These are phyloP conservation scores for Arctium minus DNA, from an alignment of 129 eudicot species.

Conservation along the genomic window DNA sequence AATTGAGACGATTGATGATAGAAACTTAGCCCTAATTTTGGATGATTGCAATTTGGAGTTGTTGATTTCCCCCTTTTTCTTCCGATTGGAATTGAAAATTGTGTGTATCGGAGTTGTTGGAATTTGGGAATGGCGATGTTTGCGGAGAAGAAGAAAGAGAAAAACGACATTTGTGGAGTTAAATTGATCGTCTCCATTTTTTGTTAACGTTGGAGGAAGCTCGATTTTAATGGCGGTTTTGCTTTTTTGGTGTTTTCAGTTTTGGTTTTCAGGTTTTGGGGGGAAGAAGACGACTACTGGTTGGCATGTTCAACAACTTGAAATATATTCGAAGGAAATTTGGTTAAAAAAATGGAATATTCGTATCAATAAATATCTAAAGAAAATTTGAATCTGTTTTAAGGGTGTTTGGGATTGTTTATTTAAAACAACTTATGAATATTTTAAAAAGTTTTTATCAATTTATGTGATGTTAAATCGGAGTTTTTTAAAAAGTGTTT, in stretches of 20 bases:
- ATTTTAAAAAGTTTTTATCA: no score
- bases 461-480: no score
- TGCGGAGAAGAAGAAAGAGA: slow-evolving; percentile 25
- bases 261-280: slow-evolving; percentile 2
- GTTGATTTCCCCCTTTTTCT: slow-evolving; percentile 10
- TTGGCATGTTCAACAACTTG: background rate
- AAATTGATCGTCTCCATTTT: background rate
- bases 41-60: background rate
- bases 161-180: slow-evolving; percentile 17
- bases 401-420: no score
- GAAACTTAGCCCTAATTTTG: background rate
- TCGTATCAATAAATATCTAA: no score
- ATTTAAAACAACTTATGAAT: no score
- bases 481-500: no score
- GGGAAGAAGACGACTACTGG: background rate
- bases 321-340: no score
- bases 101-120: background rate
- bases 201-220: background rate
- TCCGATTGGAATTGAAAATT: background rate
- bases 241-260: background rate
- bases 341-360: no score
- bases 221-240: background rate
- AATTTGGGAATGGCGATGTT: slow-evolving; percentile 11
- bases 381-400: no score
- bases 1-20: background rate